Percentiles rank a stretch among this genome's conserved stretches.
phyloP scores from a whole-genome alignment of 306 rosid species.

The Erythrophleum fordii region DNA sequence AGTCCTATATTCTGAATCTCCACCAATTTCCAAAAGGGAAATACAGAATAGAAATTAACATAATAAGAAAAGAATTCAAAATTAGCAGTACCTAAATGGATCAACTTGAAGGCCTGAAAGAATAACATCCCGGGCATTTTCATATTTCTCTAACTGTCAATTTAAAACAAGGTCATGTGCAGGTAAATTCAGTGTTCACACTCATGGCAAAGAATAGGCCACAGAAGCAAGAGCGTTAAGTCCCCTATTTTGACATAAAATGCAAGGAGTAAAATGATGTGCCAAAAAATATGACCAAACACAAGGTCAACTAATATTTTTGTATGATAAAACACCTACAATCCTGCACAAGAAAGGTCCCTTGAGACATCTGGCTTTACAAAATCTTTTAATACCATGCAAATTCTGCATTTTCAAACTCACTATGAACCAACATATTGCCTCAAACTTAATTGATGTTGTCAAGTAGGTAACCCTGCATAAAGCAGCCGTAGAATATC shows the following conservation, averaged over 20 bases:
- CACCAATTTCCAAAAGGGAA: conserved; percentile 25
- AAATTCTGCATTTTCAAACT: conserved; percentile 15
- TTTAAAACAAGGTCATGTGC: conserved; percentile 34
- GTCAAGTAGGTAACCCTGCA: conserved; percentile 13
- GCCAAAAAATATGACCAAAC: conserved; percentile 10
- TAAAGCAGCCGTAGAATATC: conserved; percentile 22
- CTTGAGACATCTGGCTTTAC: conserved; percentile 7
- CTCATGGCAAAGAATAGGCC: conserved; percentile 22
- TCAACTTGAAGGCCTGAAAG: conserved; percentile 94
- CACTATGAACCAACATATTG: conserved; percentile 16
- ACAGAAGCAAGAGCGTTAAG: conserved; percentile 19
- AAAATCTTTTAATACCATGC: neutral
- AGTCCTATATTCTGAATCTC: conserved; percentile 31
- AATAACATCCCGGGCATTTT: conserved; percentile 76
- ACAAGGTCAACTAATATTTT: conserved; percentile 2
- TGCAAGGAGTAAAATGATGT: conserved; percentile 5
- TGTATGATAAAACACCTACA: conserved; percentile 20
- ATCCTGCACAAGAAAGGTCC: neutral
- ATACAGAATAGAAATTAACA: conserved; percentile 17
- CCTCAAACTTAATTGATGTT: conserved; percentile 1
- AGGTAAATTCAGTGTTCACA: neutral
- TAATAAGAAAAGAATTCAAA: neutral
- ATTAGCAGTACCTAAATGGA: conserved; percentile 69
- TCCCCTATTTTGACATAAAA: neutral
- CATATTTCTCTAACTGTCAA: conserved; percentile 92